phyloP scores from a whole-genome alignment of 106 monocot species.

The Dactylorhiza incarnata region DNA sequence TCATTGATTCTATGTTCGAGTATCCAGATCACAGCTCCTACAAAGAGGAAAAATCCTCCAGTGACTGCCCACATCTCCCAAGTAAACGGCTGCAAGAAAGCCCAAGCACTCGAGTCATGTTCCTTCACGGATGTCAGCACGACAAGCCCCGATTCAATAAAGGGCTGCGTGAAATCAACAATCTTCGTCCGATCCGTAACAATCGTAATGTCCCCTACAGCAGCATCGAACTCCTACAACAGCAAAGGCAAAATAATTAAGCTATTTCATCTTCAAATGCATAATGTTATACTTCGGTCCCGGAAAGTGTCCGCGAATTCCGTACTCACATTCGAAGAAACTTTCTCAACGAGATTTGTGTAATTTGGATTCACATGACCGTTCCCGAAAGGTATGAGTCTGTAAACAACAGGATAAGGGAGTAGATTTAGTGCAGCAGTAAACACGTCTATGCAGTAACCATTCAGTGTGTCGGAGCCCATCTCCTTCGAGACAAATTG shows the following conservation, averaged over 20 bases:
- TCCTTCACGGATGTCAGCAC: constrained; percentile 42
- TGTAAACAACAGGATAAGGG: constrained; percentile 67
- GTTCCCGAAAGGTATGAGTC: constrained; percentile 54
- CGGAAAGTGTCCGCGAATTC: not conserved
- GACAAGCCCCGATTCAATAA: constrained; percentile 69
- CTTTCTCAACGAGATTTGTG: constrained; percentile 43
- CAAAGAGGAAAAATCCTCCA: constrained; percentile 42
- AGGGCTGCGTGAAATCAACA: constrained; percentile 90
- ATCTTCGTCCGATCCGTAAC: constrained; percentile 48
- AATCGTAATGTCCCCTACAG: constrained; percentile 71
- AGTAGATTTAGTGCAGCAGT: constrained; percentile 55
- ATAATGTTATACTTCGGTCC: not conserved
- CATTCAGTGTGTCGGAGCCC: constrained; percentile 32
- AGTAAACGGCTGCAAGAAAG: constrained; percentile 84
- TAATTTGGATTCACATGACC: constrained; percentile 58
- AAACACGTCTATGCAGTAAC: constrained; percentile 74
- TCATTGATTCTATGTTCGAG: constrained; percentile 82
- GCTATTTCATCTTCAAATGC: not conserved
- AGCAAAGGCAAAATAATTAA: not conserved
- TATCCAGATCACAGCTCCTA: constrained; percentile 77
- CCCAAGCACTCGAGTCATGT: constrained; percentile 41
- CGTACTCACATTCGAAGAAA: constrained; percentile 52
- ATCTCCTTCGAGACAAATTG: constrained; percentile 41
- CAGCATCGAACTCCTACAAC: constrained; percentile 70
- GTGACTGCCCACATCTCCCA: constrained; percentile 69